These are phyloP conservation scores for Hanseniaspora occidentalis DNA, from an alignment of 805 yeast species.

Conservation along the genomic window DNA sequence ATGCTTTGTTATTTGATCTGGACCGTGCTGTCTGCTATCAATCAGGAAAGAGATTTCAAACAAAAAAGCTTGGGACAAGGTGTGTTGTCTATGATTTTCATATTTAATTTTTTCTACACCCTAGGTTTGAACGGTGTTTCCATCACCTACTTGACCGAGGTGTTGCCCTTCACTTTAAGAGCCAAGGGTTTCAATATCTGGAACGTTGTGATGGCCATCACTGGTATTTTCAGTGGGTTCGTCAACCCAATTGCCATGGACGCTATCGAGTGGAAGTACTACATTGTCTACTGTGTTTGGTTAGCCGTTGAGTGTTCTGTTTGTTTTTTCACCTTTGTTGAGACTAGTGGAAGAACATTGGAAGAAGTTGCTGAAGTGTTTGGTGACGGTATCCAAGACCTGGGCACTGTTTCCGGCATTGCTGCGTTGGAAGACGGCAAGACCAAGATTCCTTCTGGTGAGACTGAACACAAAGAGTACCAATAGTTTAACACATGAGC, in stretches of 20 bases:
- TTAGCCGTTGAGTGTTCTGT: constrained; percentile 18
- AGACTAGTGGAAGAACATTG: constrained; percentile 27
- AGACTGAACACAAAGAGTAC: background rate
- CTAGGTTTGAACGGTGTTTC: constrained; percentile 34
- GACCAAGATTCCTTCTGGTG: background rate
- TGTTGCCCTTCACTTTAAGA: constrained; percentile 23
- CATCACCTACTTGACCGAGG: constrained; percentile 33
- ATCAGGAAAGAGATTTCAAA: constrained; percentile 29
- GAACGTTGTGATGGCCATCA: constrained; percentile 11
- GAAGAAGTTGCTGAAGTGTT: constrained; percentile 29
- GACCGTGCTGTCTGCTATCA: constrained; percentile 36
- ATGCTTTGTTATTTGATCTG: constrained; percentile 27
- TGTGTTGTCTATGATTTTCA: constrained; percentile 37
- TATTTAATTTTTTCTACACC: constrained; percentile 31
- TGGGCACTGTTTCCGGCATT: constrained; percentile 3
- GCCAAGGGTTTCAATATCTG: constrained; percentile 20
- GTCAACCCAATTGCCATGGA: constrained; percentile 28
- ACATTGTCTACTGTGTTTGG: constrained; percentile 24
- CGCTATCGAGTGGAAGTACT: constrained; percentile 24
- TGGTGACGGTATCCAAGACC: constrained; percentile 16
- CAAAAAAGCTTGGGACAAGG: constrained; percentile 32
- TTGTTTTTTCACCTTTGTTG: constrained; percentile 24
- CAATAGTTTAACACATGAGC: too few relatives aligned
- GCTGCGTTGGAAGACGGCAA: constrained; percentile 4
- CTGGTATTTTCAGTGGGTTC: constrained; percentile 23